These are phyloP conservation scores for Arachnomyces sp. DNA, from an alignment of 2,329 filamentous ascomycete genomes.

Conservation along the genomic window DNA sequence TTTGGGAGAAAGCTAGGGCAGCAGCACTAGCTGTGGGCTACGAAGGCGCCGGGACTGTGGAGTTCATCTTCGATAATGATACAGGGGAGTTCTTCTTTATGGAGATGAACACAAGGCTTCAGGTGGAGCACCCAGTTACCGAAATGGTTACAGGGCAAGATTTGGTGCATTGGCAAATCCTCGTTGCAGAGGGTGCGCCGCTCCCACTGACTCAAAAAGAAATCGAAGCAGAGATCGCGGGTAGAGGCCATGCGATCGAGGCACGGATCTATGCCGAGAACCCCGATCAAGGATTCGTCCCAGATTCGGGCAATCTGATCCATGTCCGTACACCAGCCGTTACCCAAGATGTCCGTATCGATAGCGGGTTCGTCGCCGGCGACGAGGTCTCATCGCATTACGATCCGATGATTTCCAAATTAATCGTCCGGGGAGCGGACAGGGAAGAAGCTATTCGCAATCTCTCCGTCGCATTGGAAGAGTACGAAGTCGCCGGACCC, in stretches of 20 bases:
- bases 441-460: conserved; percentile 76
- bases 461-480: conserved; percentile 68
- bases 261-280: conserved; percentile 96
- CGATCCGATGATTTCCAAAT: conserved; percentile 97
- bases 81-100: conserved; percentile 61
- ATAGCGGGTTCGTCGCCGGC: conserved; percentile 85
- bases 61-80: conserved; percentile 64
- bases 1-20: conserved; percentile 58
- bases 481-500: conserved; percentile 87
- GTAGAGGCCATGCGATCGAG: conserved; percentile 82
- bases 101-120: conserved; percentile 73
- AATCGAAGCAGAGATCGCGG: conserved; percentile 62
- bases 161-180: conserved; percentile 91
- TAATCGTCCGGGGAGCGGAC: conserved; percentile 79
- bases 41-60: conserved; percentile 59
- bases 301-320: conserved; percentile 80
- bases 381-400: conserved; percentile 92
- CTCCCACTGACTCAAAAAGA: conserved; percentile 60
- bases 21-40: conserved; percentile 58
- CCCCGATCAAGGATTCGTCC: conserved; percentile 83
- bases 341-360: conserved; percentile 72
- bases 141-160: conserved; percentile 70
- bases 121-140: conserved; percentile 94
- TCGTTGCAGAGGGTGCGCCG: conserved; percentile 66
- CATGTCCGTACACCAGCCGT: conserved; percentile 68